Conservation (phyloP, 495 filamentous ascomycete species). For the Usnea hakonensis region DNA sequence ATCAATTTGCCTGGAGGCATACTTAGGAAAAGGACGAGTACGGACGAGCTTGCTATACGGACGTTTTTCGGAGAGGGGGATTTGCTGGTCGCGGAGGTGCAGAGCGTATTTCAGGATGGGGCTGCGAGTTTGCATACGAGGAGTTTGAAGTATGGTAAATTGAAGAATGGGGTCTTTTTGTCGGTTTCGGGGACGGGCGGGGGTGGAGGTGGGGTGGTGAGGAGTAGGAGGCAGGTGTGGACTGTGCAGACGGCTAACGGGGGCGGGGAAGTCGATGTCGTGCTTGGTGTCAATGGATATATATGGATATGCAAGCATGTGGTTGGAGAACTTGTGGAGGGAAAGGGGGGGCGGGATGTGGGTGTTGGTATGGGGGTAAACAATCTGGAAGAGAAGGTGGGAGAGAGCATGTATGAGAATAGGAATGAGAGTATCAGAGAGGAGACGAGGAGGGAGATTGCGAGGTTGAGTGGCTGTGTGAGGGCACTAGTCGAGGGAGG, state of each 20-base stretch:
- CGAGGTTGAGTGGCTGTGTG: slow-evolving; percentile 69
- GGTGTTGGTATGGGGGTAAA: slow-evolving; percentile 57
- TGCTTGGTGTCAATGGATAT: slow-evolving; percentile 91
- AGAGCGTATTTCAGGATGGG: slow-evolving; percentile 73
- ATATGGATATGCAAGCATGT: slow-evolving; percentile 83
- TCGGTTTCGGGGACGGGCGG: slow-evolving; percentile 72
- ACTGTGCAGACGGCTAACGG: slow-evolving; percentile 54
- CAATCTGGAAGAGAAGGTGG: slow-evolving; percentile 65
- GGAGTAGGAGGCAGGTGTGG: slow-evolving; percentile 78
- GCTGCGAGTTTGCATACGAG: slow-evolving; percentile 81
- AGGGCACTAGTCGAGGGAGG: slow-evolving; percentile 73
- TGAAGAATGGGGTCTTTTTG: slow-evolving; percentile 85
- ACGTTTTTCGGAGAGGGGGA: slow-evolving; percentile 90
- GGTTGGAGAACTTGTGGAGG: slow-evolving; percentile 42
- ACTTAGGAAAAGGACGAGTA: slow-evolving; percentile 78
- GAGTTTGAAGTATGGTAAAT: slow-evolving; percentile 84
- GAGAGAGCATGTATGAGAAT: slow-evolving; percentile 72
- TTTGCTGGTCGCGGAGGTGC: slow-evolving; percentile 83
- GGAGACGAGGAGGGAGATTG: slow-evolving; percentile 79
- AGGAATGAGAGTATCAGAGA: slow-evolving; percentile 76
- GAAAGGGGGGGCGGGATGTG: slow-evolving; percentile 30
- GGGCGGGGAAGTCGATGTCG: slow-evolving; percentile 74
- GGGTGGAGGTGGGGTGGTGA: slow-evolving; percentile 68
- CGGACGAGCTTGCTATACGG: slow-evolving; percentile 91
- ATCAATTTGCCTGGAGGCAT: slow-evolving; percentile 96